These are phyloP conservation scores for Salix purpurea DNA, from an alignment of 345 rosid species.

Conservation along the genomic window DNA sequence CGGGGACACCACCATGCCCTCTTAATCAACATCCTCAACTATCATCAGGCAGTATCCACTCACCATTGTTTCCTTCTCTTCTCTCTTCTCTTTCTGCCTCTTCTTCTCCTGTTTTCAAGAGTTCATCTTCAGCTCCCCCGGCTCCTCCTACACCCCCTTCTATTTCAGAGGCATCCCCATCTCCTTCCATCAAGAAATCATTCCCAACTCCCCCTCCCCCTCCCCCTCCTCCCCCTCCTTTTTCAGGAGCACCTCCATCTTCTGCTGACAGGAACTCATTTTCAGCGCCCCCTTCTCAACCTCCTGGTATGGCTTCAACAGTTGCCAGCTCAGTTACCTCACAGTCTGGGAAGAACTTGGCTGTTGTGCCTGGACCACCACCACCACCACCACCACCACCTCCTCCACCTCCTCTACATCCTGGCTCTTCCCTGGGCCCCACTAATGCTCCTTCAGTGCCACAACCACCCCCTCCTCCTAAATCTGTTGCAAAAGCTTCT, in stretches of 20 bases:
- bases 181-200: conserved; percentile 7
- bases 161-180: conserved; percentile 7
- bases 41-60: background rate
- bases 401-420: conserved; percentile 31
- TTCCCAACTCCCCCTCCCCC: conserved; percentile 13
- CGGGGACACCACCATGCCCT: conserved; percentile 14
- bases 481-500: conserved; percentile 17
- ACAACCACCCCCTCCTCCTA: conserved; percentile 33
- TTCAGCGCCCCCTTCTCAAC: conserved; percentile 21
- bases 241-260: conserved; percentile 10
- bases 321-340: conserved; percentile 12
- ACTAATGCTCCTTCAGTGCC: conserved; percentile 18
- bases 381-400: conserved; percentile 52
- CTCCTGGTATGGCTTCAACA: background rate
- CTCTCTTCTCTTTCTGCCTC: conserved; percentile 15
- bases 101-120: conserved; percentile 13
- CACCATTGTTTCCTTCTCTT: conserved; percentile 11
- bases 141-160: conserved; percentile 8
- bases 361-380: conserved; percentile 18
- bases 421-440: conserved; percentile 24
- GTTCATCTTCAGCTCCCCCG: conserved; percentile 18
- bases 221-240: conserved; percentile 11
- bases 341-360: conserved; percentile 12
- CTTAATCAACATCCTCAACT: conserved; percentile 11
- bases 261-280: background rate